Base-by-base conservation (phyloP, 148 eudicot species). In the Chenopodium quinoa region DNA sequence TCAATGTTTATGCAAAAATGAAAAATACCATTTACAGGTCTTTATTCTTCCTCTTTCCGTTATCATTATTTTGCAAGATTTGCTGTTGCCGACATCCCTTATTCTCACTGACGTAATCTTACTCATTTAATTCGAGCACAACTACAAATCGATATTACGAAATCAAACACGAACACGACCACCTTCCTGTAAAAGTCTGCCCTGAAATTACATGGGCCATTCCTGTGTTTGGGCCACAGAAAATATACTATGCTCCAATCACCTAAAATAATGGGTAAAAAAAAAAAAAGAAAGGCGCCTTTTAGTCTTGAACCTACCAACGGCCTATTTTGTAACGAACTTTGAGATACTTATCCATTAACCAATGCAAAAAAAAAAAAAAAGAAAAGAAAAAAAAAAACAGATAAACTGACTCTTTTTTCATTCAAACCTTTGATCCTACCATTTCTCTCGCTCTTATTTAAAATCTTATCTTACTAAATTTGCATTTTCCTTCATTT, bases 371-470 rank as follows among this genome's bases (percentile, higher is more conserved):
- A 27, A 27, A 27, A 27, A 56, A 56, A 54, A 17, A 27, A 56
- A 56, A 54, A 16, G n/a, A n/a, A 23, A 23, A 23, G 25, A 23
- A 27, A 27, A 27, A 27, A 27, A 27, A 56, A 56, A 54, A 17
- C 52, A 44, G 16, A 62, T 8, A 32, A 50, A 50, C 11, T 20
- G n/a, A 54, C 25, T 65, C 65, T 9, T 68, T 65, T 9, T 67
- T 82, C 8, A 63, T 78, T 84, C 83, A 81, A 84, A 84, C 12
- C 40, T 81, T 19, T 72, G 86, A 82, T 85, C 87, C 87, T 82
- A 85, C 4, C 65, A 85, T 74, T 78, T 82, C 64, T 85, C 80
- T 82, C 76, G 48, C 62, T 76, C 40, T 20, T 73, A 9, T 10
- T 16, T 44, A 44, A 46, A 37, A 37, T 37, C 56, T 17, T 72